These are phyloP conservation scores for Candida adriatica DNA, from an alignment of 805 yeast genomes.

Conservation along the genomic window DNA sequence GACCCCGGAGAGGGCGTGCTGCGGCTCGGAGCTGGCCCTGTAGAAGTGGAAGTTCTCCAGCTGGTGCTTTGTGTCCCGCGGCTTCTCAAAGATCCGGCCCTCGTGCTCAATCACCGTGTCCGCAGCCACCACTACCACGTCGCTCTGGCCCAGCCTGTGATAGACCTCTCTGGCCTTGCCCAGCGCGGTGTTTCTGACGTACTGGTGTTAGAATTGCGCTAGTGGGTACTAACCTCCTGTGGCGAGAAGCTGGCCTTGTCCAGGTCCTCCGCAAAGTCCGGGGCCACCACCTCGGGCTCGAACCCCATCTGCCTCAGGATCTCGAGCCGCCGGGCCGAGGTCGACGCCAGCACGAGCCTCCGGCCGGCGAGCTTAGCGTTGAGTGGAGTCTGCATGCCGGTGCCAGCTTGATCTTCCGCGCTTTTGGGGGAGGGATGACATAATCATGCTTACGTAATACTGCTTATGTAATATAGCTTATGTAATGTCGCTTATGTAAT, in stretches of 20 bases:
- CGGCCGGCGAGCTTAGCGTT: constrained; percentile 16
- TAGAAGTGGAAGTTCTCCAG: constrained; percentile 41
- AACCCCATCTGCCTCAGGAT: constrained; percentile 60
- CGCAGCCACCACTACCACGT: constrained; percentile 48
- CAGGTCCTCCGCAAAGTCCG: constrained; percentile 74
- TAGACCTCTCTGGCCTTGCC: constrained; percentile 64
- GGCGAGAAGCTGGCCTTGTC: constrained; percentile 44
- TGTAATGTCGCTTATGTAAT: too few relatives aligned
- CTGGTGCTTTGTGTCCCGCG: constrained; percentile 46
- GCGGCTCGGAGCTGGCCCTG: constrained; percentile 37
- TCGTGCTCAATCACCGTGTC: constrained; percentile 70
- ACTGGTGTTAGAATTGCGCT: constrained; percentile 27
- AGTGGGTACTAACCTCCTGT: constrained; percentile 29
- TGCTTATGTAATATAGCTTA: too few relatives aligned
- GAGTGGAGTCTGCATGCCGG: too few relatives aligned
- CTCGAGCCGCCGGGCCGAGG: constrained; percentile 75
- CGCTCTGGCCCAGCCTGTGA: constrained; percentile 26
- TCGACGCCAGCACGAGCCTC: constrained; percentile 63
- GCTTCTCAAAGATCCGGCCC: constrained; percentile 72
- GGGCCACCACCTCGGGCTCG: constrained; percentile 40
- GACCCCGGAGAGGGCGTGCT: constrained; percentile 49
- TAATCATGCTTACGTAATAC: too few relatives aligned
- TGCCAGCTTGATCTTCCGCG: too few relatives aligned
- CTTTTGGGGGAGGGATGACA: too few relatives aligned
- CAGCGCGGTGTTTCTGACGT: constrained; percentile 64